Conservation (phyloP, 805 yeast genomes). For the Diddensiella caesifluorescens region DNA sequence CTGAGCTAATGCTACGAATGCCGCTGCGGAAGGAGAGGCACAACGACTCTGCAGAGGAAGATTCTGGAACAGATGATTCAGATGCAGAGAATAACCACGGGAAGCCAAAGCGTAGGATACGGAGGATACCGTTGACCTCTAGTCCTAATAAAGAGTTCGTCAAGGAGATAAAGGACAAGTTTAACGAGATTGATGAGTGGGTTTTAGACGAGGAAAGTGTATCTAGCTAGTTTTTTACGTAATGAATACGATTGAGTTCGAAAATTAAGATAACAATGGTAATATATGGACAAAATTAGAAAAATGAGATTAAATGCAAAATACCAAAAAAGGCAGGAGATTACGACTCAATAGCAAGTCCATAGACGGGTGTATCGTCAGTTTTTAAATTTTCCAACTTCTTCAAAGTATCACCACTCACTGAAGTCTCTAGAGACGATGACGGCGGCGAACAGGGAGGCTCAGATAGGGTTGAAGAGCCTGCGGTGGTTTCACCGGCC, state of each 20-base stretch:
- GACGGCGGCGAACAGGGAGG: conserved; percentile 2
- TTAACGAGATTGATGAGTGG: conserved; percentile 18
- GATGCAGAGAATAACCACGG: background rate
- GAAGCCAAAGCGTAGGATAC: background rate
- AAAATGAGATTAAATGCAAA: background rate
- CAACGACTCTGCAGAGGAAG: no score
- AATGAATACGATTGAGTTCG: background rate
- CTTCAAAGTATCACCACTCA: conserved; percentile 7
- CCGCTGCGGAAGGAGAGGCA: no score
- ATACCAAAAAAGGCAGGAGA: background rate
- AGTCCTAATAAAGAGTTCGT: background rate
- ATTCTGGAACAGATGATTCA: background rate
- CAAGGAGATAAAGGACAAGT: conserved; percentile 13
- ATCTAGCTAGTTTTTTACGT: background rate
- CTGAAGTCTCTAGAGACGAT: conserved; percentile 2
- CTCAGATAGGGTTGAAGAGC: conserved; percentile 2
- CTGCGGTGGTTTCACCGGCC: background rate
- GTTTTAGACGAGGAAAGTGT: conserved; percentile 14
- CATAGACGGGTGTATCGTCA: conserved; percentile 13
- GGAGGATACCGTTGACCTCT: conserved; percentile 1
- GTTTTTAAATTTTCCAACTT: conserved; percentile 8
- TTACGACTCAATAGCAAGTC: conserved; percentile 16
- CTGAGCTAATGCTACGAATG: no score
- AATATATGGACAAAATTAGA: background rate
- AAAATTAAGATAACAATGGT: background rate